Evolutionary conservation across 768 basidiomycete species (phyloP).

Genomic region (Lentinus brumalis): DNA sequence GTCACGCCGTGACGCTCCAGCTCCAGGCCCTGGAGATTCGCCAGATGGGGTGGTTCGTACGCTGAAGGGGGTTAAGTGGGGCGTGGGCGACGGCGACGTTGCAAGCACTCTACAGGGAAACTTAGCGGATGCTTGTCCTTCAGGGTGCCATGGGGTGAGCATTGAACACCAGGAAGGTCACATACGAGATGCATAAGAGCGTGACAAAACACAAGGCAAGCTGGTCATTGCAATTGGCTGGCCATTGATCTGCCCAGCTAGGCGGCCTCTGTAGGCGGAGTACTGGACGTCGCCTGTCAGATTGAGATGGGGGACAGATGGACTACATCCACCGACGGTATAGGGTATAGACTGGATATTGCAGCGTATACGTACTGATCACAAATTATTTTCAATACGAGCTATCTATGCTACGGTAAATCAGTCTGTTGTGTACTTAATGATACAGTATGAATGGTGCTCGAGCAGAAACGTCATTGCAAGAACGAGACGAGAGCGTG

Average conservation of each 20-base stretch:
- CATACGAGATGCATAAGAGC: background rate
- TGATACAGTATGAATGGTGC: slow-evolving; percentile 17
- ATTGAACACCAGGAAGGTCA: background rate
- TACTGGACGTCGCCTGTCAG: background rate
- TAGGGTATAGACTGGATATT: too few species aligned
- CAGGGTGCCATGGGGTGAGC: background rate
- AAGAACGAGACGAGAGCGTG: slow-evolving; percentile 1
- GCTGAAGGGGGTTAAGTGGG: background rate
- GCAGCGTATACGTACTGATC: too few species aligned
- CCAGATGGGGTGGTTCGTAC: slow-evolving; percentile 3
- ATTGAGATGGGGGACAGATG: background rate
- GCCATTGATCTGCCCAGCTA: background rate
- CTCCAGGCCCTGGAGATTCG: background rate
- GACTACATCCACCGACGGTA: too few species aligned
- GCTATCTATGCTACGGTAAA: slow-evolving; percentile 18
- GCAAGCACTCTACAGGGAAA: background rate
- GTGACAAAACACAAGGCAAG: background rate
- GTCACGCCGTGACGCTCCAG: slow-evolving; percentile 15
- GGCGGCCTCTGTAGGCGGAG: background rate
- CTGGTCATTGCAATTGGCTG: background rate
- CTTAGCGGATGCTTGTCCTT: background rate
- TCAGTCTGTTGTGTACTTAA: slow-evolving; percentile 16
- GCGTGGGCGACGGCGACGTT: background rate
- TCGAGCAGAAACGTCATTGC: background rate
- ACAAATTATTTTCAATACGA: slow-evolving; percentile 17